Conservation (phyloP, 2,329 filamentous ascomycete genomes). For the Pyrenochaeta sp. region DNA sequence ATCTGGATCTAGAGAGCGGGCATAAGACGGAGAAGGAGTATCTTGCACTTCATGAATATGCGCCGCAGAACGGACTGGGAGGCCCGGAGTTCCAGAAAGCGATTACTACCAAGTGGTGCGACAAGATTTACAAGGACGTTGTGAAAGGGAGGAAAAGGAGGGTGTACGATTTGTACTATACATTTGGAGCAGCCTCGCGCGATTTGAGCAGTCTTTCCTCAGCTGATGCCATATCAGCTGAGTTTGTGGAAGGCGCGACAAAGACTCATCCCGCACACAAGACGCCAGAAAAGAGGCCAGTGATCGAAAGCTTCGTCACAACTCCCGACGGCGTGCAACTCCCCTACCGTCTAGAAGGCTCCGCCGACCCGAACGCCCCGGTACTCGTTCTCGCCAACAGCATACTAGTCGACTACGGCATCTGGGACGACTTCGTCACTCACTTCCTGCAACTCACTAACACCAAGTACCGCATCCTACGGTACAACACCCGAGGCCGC, state of each 20-base stretch:
- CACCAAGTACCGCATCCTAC: conserved; percentile 75
- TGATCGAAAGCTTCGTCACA: conserved; percentile 73
- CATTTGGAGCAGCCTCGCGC: conserved; percentile 77
- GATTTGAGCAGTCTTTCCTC: conserved; percentile 68
- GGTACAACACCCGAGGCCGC: conserved; percentile 80
- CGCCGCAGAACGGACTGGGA: conserved; percentile 70
- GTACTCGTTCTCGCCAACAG: conserved; percentile 81
- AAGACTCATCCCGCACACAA: conserved; percentile 60
- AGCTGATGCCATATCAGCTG: conserved; percentile 57
- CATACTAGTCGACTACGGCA: conserved; percentile 77
- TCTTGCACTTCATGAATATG: conserved; percentile 77
- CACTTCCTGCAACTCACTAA: conserved; percentile 63
- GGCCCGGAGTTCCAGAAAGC: conserved; percentile 71
- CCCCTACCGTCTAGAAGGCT: conserved; percentile 80
- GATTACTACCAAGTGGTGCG: conserved; percentile 68
- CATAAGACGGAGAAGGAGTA: conserved; percentile 58
- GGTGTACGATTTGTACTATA: conserved; percentile 77
- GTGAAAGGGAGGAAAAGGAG: conserved; percentile 67
- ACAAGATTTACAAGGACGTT: conserved; percentile 66
- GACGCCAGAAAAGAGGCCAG: conserved; percentile 49
- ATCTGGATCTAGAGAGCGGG: conserved; percentile 56
- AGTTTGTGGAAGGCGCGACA: conserved; percentile 63
- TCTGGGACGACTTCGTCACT: conserved; percentile 80
- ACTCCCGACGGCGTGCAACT: conserved; percentile 73
- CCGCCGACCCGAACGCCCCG: conserved; percentile 70